Evolutionary conservation across 257 asterid species (phyloP).

Genomic region (Solanum pimpinellifolium): DNA sequence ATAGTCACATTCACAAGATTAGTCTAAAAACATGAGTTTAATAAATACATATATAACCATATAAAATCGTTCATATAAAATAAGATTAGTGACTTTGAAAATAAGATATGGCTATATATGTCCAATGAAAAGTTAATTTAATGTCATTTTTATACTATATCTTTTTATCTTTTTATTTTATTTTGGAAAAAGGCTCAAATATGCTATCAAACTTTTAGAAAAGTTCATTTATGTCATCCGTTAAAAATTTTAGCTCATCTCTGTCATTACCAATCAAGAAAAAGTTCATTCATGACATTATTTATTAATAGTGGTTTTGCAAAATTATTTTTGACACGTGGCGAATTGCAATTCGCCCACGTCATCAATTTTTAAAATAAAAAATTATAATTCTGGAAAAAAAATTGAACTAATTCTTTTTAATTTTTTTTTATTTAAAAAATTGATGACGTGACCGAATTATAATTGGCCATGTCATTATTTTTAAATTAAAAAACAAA

Average conservation of each 20-base stretch:
- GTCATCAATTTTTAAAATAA: too few relatives aligned
- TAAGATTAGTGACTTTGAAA: not conserved
- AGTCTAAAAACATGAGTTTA: not conserved
- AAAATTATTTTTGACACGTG: accelerated
- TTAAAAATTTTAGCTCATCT: too few relatives aligned
- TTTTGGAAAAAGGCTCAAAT: too few relatives aligned
- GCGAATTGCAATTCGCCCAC: accelerated
- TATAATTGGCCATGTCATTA: too few relatives aligned
- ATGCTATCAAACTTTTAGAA: accelerated
- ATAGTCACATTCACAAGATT: not conserved
- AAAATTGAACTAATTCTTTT: too few relatives aligned
- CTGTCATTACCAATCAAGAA: accelerated
- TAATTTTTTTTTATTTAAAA: too few relatives aligned
- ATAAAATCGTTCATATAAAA: too few relatives aligned
- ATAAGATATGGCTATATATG: not conserved
- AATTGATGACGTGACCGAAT: too few relatives aligned
- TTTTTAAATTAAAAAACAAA: too few relatives aligned
- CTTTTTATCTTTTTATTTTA: not conserved
- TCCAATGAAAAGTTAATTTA: not conserved
- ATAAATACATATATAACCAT: not conserved
- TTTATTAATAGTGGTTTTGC: too few relatives aligned
- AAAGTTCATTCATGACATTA: too few relatives aligned
- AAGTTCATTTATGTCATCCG: too few relatives aligned
- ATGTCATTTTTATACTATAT: not conserved
- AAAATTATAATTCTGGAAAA: accelerated